Evolutionary conservation across 108 stramenopile genomes (phyloP).

Genomic region (Discostella stelligeroides): DNA sequence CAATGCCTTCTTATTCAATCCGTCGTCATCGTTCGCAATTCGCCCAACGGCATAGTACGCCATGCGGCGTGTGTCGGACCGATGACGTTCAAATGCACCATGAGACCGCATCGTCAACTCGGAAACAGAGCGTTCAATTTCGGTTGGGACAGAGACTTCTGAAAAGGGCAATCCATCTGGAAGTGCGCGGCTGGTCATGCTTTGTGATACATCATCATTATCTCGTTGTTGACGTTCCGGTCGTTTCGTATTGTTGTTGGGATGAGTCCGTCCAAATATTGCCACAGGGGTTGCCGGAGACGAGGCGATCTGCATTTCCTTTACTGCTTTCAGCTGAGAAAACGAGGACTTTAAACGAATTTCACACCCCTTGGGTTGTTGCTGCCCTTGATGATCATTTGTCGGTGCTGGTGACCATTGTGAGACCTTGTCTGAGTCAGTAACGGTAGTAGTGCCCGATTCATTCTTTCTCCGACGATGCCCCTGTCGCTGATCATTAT

Average conservation of each 20-base stretch:
- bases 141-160: conserved; percentile 12
- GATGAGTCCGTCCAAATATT: conserved; percentile 24
- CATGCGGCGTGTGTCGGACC: conserved; percentile 72
- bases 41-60: conserved; percentile 88
- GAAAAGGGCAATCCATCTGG: conserved; percentile 2
- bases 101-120: conserved; percentile 86
- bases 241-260: conserved; percentile 14
- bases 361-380: conserved; percentile 16
- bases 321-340: conserved; percentile 13
- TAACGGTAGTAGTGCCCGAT: not conserved
- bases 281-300: not conserved
- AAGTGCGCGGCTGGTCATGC: not conserved
- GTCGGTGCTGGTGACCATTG: too few species aligned
- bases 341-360: conserved; percentile 32
- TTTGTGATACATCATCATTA: not conserved
- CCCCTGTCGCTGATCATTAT: not conserved
- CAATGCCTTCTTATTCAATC: conserved; percentile 18
- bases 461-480: not conserved
- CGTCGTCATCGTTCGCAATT: conserved; percentile 34
- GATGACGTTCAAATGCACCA: conserved; percentile 21
- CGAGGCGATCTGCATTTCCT: not conserved
- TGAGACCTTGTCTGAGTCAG: not conserved
- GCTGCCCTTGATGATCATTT: not conserved
- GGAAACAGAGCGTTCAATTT: conserved; percentile 64
- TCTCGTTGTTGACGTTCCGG: not conserved